A percentile compares a stretch with the other conserved stretches of the same genome.
Evolutionary conservation across 352 stramenopile species (phyloP).

Genomic region (Phytophthora ohioensis): DNA sequence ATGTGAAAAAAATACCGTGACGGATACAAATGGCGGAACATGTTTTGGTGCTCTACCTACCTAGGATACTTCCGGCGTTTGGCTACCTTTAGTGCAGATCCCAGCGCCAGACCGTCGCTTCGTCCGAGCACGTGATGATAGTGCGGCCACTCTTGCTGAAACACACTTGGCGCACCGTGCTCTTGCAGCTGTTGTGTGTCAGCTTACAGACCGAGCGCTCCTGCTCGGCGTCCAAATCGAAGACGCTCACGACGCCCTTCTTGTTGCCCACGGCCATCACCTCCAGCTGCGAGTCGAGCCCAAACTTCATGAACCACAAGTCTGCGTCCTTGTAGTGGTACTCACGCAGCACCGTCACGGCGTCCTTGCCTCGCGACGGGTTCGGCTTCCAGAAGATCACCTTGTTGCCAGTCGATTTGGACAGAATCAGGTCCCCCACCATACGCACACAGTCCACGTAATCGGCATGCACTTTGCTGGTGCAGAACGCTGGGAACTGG

Average conservation of each 20-base stretch:
- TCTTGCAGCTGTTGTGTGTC: constrained; percentile 79
- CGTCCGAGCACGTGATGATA: constrained; percentile 79
- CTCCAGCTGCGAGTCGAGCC: constrained; percentile 75
- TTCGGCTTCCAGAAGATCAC: constrained; percentile 94
- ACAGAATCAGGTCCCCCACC: constrained; percentile 80
- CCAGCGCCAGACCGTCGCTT: constrained; percentile 80
- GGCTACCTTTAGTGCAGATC: constrained; percentile 52
- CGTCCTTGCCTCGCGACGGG: constrained; percentile 79
- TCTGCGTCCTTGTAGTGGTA: constrained; percentile 86
- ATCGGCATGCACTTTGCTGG: constrained; percentile 91
- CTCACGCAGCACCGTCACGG: constrained; percentile 82
- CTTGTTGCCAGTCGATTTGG: constrained; percentile 88
- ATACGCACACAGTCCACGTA: constrained; percentile 92
- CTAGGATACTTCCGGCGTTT: too few relatives aligned
- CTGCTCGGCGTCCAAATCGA: constrained; percentile 77
- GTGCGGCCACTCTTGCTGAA: constrained; percentile 79
- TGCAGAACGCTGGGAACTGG: constrained; percentile 93
- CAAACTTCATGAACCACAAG: constrained; percentile 91
- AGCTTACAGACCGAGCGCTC: constrained; percentile 79
- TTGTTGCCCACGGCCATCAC: constrained; percentile 86
- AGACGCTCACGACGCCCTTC: constrained; percentile 82
- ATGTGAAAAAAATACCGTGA: too few relatives aligned
- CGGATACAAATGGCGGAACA: neutral
- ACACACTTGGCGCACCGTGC: constrained; percentile 79
- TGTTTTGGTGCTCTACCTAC: constrained; percentile 1